These are phyloP conservation scores for Phalaenopsis equestris DNA, from an alignment of 106 monocot genomes.

Conservation along the genomic window DNA sequence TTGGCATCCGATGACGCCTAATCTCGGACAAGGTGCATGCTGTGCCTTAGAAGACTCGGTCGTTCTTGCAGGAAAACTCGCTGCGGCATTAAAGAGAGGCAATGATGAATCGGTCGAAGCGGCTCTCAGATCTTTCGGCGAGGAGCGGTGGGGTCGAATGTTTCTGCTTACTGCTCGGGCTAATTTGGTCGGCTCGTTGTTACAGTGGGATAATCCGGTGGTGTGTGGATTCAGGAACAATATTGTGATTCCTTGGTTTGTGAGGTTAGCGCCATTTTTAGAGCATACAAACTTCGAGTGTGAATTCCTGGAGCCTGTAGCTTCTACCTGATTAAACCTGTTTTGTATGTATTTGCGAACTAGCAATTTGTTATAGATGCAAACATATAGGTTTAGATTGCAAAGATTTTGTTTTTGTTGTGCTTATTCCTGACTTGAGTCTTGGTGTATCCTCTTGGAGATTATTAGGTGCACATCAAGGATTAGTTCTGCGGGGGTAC, in stretches of 20 bases:
- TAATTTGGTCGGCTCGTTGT: conserved; percentile 57
- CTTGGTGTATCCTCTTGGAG: no score
- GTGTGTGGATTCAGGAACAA: conserved; percentile 61
- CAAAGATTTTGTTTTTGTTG: no score
- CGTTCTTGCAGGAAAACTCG: conserved; percentile 53
- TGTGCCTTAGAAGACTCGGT: conserved; percentile 83
- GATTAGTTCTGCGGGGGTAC: no score
- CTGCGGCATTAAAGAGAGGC: conserved; percentile 17
- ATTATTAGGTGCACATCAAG: no score
- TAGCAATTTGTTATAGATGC: no score
- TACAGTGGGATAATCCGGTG: conserved; percentile 75
- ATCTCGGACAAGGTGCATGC: conserved; percentile 87
- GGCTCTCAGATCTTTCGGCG: conserved; percentile 43
- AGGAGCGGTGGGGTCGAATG: conserved; percentile 67
- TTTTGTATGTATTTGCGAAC: neutral
- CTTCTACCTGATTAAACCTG: conserved; percentile 6
- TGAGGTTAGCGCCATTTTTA: conserved; percentile 60
- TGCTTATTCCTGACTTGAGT: no score
- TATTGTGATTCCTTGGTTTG: conserved; percentile 68
- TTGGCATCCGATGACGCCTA: conserved; percentile 99
- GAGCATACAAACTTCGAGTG: conserved; percentile 91
- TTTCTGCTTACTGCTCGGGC: conserved; percentile 69
- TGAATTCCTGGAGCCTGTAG: conserved; percentile 37
- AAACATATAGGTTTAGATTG: no score
- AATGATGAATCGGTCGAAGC: conserved; percentile 11